Conservation (phyloP, 2,329 filamentous ascomycete genomes). For the Curvularia eragrostidis region DNA sequence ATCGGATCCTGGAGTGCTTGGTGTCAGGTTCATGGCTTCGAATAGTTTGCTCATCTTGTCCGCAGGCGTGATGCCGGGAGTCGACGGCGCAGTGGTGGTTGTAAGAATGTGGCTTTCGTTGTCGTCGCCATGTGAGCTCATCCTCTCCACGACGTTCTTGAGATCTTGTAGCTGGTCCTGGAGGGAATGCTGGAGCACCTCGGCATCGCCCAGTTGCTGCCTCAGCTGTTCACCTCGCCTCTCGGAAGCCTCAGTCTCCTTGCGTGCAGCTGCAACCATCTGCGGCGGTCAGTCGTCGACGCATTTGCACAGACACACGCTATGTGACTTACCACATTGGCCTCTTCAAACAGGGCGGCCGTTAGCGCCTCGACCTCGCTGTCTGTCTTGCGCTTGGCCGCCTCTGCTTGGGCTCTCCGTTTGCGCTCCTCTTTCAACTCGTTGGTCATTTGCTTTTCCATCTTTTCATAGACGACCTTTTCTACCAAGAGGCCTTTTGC, state of each 20-base stretch:
- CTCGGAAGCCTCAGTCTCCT: conserved; percentile 79
- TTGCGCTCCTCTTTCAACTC: conserved; percentile 54
- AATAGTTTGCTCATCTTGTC: conserved; percentile 66
- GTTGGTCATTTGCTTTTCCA: conserved; percentile 49
- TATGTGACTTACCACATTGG: conserved; percentile 71
- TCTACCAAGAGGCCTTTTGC: conserved; percentile 77
- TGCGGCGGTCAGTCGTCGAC: conserved; percentile 34
- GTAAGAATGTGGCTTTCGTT: conserved; percentile 70
- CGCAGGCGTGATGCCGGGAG: conserved; percentile 68
- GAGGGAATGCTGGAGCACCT: conserved; percentile 83
- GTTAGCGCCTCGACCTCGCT: conserved; percentile 90
- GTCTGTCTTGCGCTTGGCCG: conserved; percentile 86
- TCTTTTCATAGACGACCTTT: conserved; percentile 72
- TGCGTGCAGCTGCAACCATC: conserved; percentile 92
- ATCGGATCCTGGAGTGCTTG: conserved; percentile 56
- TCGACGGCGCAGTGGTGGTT: conserved; percentile 73
- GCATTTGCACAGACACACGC: neutral
- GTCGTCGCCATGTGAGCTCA: conserved; percentile 77
- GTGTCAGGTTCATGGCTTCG: conserved; percentile 64
- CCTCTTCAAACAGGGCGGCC: conserved; percentile 94
- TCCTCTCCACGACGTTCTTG: conserved; percentile 89
- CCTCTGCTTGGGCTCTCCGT: conserved; percentile 53
- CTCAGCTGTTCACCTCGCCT: conserved; percentile 88
- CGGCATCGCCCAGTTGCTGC: conserved; percentile 84
- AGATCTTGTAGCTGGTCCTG: conserved; percentile 92